Evolutionary conservation across 2,329 filamentous ascomycete genomes (phyloP), one percentile per base, ranked within the genome.

Genomic region (Tolypocladium tundrense): DNA sequence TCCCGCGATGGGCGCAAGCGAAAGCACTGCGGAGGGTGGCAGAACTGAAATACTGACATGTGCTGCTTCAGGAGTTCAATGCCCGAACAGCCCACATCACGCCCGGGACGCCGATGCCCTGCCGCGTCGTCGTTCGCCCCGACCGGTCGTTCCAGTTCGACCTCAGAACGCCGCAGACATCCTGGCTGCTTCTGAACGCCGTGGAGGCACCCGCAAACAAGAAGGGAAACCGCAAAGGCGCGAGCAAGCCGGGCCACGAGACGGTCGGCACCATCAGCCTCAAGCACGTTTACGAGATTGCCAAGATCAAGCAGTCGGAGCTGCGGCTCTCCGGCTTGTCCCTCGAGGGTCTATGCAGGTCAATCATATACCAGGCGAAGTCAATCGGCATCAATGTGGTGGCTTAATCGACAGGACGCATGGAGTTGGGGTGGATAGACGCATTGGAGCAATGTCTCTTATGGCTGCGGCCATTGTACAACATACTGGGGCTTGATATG

Each of bases 211-310:
- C 87, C 8, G 70, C 81, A 52, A 79, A 81, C 58, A 91, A 86
- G 68, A 90, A 93, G 72, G 87, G 87, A 67, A 88, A 89, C 67
- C 79, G 91, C 64, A 83, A 91, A 68, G 94, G 91, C 14, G 89
- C 91, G 0, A 80, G 79, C 68, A 88, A 85, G 57, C 88, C 90
- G 0, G 88, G 87, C 1, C 80, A 87, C 60, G 90, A 96, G 65
- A 84, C 78, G 9, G 84, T 96, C n/a, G 94, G 93, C 59, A 88
- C 84, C 4, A 82, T 99, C 58, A 94, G 88, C 67, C 76, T 99
- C 68, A 99, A 99, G 79, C 94, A 99, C 75, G 79, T 99, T 27
- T 97, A 91, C 75, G 93, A 97, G 77, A 97, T 99, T 73, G 94
- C 94, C 63, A 92, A 90, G 80, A 95, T 99, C 69, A 99, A 99